phyloP scores from a whole-genome alignment of 306 rosid species.

The Lagenaria siceraria region DNA sequence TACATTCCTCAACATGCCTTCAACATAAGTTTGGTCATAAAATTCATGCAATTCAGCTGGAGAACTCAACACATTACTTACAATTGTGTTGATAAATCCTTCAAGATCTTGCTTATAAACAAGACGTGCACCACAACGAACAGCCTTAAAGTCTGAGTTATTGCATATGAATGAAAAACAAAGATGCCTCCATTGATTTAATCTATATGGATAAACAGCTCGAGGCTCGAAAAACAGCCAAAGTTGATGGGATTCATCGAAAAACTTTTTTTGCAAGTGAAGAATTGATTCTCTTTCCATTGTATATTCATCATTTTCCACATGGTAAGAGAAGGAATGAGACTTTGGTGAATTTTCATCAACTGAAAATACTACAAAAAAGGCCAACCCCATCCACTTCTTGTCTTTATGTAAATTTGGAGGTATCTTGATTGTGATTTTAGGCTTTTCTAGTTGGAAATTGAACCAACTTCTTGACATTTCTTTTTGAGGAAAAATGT shows the following conservation, averaged over 20 bases:
- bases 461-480: neutral
- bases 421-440: neutral
- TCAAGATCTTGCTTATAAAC: constrained; percentile 5
- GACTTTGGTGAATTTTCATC: neutral
- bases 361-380: neutral
- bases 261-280: neutral
- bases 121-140: constrained; percentile 8
- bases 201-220: neutral
- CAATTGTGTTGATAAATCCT: neutral
- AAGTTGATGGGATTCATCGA: neutral
- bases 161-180: neutral
- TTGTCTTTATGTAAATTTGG: constrained; percentile 8
- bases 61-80: neutral
- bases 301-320: neutral
- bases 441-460: neutral
- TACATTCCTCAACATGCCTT: neutral
- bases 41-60: neutral
- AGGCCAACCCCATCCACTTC: constrained; percentile 5
- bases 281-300: neutral
- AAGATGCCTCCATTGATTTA: neutral
- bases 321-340: constrained; percentile 10
- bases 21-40: neutral
- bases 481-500: neutral
- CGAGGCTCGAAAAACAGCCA: neutral
- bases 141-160: neutral